Evolutionary conservation across 2,329 filamentous ascomycete species (phyloP).

Genomic region (Incumbomyces delicatus): DNA sequence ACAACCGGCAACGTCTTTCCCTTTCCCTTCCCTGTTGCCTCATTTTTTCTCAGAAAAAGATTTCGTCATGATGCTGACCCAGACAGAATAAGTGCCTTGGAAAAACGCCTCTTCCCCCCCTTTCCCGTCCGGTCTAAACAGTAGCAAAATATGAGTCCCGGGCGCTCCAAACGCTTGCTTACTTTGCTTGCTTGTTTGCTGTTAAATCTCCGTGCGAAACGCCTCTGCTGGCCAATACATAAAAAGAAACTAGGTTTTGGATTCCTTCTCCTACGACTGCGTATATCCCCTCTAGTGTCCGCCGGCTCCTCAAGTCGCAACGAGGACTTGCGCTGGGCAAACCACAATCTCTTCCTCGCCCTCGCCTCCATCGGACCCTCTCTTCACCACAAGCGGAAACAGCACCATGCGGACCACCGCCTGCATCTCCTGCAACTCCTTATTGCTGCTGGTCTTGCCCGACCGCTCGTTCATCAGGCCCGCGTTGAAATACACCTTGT

Average conservation of each 20-base stretch:
- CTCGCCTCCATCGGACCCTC: slow-evolving; percentile 75
- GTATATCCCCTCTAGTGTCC: slow-evolving; percentile 32
- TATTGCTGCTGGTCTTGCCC: slow-evolving; percentile 59
- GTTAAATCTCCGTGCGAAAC: background rate
- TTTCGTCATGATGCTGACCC: background rate
- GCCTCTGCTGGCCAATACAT: no score
- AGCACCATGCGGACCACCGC: slow-evolving; percentile 83
- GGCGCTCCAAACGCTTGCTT: no score
- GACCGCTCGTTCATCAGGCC: slow-evolving; percentile 90
- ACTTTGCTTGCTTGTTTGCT: background rate
- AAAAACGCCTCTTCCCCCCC: background rate
- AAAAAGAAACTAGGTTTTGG: no score
- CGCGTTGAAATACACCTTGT: slow-evolving; percentile 85
- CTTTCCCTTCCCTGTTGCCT: background rate
- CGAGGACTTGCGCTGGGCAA: slow-evolving; percentile 84
- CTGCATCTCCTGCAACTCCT: slow-evolving; percentile 65
- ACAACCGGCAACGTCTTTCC: slow-evolving; percentile 7
- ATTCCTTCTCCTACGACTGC: slow-evolving; percentile 27
- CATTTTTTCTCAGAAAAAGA: no score
- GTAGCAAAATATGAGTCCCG: no score
- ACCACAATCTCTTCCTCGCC: slow-evolving; percentile 94
- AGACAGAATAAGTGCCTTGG: background rate
- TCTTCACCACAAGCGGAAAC: slow-evolving; percentile 93
- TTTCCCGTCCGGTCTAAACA: no score
- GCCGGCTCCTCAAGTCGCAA: slow-evolving; percentile 39